Conservation (phyloP, 208 protist species). For the Trypanosoma mega region DNA sequence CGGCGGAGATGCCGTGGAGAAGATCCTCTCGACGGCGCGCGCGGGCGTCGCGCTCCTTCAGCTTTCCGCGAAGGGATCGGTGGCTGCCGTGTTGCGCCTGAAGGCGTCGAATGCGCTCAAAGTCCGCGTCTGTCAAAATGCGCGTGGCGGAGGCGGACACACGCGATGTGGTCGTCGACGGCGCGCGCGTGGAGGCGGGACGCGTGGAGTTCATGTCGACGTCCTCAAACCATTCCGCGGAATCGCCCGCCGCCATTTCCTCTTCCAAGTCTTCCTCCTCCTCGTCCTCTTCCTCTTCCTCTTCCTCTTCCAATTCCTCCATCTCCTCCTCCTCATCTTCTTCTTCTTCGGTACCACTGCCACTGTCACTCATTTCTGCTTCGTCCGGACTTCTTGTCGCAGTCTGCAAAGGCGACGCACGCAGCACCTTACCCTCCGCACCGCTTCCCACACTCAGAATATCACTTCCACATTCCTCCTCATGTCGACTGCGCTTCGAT, state of each 20-base stretch:
- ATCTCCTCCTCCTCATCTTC: slow-evolving; percentile 37
- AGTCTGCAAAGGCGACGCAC: slow-evolving; percentile 16
- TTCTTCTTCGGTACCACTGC: slow-evolving; percentile 37
- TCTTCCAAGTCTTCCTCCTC: slow-evolving; percentile 31
- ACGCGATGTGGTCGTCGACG: slow-evolving; percentile 34
- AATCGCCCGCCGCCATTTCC: slow-evolving; percentile 23
- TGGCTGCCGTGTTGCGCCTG: slow-evolving; percentile 71
- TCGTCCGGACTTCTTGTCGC: slow-evolving; percentile 28
- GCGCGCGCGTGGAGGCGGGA: slow-evolving; percentile 30
- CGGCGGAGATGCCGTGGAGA: slow-evolving; percentile 76
- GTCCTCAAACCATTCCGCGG: slow-evolving; percentile 71
- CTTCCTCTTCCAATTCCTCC: slow-evolving; percentile 29
- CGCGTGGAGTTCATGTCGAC: slow-evolving; percentile 26
- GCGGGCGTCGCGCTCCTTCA: slow-evolving; percentile 57
- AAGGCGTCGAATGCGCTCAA: slow-evolving; percentile 79
- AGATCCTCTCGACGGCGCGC: slow-evolving; percentile 57
- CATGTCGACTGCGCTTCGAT: slow-evolving; percentile 7
- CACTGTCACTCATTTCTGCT: slow-evolving; percentile 20
- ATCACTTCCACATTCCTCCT: slow-evolving; percentile 16
- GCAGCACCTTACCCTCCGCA: slow-evolving; percentile 5
- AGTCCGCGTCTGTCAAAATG: slow-evolving; percentile 82
- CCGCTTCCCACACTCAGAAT: slow-evolving; percentile 9
- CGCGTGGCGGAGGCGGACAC: slow-evolving; percentile 50
- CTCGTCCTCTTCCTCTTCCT: slow-evolving; percentile 28
- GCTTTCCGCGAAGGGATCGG: slow-evolving; percentile 68